Conservation (phyloP, 1,284 basidiomycete species). For the Naganishia sp. region DNA sequence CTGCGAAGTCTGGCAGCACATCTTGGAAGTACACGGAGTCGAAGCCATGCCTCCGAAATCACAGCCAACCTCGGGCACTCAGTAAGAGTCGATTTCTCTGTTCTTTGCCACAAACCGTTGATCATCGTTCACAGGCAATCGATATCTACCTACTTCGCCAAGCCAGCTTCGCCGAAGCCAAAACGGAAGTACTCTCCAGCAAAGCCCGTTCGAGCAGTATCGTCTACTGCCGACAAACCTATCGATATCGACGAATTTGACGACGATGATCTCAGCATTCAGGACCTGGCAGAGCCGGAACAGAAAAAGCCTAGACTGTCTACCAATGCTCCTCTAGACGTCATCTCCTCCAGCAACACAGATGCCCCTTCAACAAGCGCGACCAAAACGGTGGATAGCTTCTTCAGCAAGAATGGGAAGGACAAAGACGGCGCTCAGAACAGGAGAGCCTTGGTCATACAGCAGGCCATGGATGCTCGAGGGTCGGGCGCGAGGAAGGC, state of each 20-base stretch:
- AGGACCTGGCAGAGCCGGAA: constrained; percentile 1
- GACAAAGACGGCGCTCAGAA: neutral
- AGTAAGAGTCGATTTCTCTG: neutral
- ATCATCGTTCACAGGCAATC: constrained; percentile 1
- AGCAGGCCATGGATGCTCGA: constrained; percentile 8
- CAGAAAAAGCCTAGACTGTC: constrained; percentile 14
- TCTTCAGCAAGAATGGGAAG: constrained; percentile 8
- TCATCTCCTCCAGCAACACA: neutral
- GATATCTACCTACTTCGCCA: constrained; percentile 18
- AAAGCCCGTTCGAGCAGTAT: neutral
- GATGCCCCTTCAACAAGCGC: too few relatives aligned
- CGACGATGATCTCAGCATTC: constrained; percentile 5
- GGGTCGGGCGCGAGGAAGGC: constrained; percentile 5
- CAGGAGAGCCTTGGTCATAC: constrained; percentile 15
- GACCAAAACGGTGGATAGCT: neutral
- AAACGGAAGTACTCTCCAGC: constrained; percentile 14
- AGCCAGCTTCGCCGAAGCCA: constrained; percentile 1
- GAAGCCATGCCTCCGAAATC: constrained; percentile 13
- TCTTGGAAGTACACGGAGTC: too few relatives aligned
- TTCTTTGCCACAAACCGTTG: neutral
- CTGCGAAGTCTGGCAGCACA: too few relatives aligned
- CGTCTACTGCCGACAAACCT: constrained; percentile 2
- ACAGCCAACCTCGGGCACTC: neutral
- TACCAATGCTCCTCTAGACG: neutral
- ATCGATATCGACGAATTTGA: constrained; percentile 24